Conservation (phyloP, 805 yeast genomes). For the Metschnikowia cubensis region DNA sequence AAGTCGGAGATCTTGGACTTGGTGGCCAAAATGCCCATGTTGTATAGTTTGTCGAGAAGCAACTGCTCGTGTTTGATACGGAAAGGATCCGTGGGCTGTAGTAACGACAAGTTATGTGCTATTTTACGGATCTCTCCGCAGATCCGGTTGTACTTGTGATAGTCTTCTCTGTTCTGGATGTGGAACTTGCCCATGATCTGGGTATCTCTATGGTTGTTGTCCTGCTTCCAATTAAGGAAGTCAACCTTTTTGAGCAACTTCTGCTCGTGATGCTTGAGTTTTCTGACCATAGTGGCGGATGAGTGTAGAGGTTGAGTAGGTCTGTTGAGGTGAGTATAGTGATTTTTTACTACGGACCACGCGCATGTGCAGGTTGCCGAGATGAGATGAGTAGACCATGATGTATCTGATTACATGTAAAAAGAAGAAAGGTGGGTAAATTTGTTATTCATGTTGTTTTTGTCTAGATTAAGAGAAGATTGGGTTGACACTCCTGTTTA, state of each 20-base stretch:
- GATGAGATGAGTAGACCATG: not conserved
- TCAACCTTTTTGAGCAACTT: conserved; percentile 93
- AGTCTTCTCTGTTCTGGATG: conserved; percentile 91
- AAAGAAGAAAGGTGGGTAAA: not conserved
- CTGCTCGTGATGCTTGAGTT: conserved; percentile 91
- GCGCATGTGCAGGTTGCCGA: conserved; percentile 3
- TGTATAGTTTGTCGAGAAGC: conserved; percentile 78
- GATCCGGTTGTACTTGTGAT: conserved; percentile 86
- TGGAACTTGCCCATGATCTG: conserved; percentile 94
- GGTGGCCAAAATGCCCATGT: conserved; percentile 86
- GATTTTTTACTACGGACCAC: not conserved
- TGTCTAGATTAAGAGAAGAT: no score
- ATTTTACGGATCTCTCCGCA: conserved; percentile 89
- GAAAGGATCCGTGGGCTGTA: conserved; percentile 84
- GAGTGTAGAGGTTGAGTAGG: not conserved
- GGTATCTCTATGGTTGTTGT: conserved; percentile 91
- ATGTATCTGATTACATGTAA: not conserved
- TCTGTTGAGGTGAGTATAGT: not conserved
- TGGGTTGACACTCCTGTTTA: no score
- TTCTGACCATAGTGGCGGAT: conserved; percentile 48
- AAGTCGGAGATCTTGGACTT: conserved; percentile 86
- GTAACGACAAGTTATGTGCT: conserved; percentile 78
- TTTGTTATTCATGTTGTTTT: not conserved
- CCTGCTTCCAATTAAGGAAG: conserved; percentile 96
- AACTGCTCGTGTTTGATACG: conserved; percentile 86